Conservation (phyloP, 139 green algal genomes). For the Picochlorum sp. region DNA sequence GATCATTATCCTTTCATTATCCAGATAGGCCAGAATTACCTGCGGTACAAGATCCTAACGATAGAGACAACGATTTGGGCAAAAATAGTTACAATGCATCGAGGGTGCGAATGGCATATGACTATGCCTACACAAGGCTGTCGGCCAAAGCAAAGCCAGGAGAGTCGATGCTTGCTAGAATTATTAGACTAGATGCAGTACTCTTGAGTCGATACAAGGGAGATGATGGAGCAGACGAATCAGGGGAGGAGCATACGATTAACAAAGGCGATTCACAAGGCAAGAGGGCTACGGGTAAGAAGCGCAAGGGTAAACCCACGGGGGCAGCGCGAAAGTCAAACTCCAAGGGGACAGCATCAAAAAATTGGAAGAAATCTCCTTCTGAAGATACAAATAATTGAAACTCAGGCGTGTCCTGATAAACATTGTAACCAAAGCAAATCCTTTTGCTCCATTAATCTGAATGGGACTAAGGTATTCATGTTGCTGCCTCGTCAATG, state of each 20-base stretch:
- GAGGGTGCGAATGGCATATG: conserved; percentile 44
- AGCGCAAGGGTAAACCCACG: not conserved
- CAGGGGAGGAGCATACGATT: not conserved
- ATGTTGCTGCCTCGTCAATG: too few relatives aligned
- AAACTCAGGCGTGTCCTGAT: too few relatives aligned
- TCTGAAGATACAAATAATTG: too few relatives aligned
- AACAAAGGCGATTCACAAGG: not conserved
- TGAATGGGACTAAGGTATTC: too few relatives aligned
- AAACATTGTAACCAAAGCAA: too few relatives aligned
- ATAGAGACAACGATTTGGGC: conserved; percentile 61
- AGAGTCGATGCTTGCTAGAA: conserved; percentile 42
- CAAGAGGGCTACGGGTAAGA: not conserved
- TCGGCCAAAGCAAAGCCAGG: conserved; percentile 14
- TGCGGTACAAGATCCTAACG: conserved; percentile 72
- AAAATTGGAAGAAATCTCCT: too few relatives aligned
- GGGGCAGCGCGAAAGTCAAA: not conserved
- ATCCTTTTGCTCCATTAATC: too few relatives aligned
- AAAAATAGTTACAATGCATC: conserved; percentile 57
- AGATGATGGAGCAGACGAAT: not conserved
- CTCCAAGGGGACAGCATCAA: too few relatives aligned
- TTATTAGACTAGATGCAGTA: conserved; percentile 43
- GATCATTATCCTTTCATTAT: conserved; percentile 11
- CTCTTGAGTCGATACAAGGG: not conserved
- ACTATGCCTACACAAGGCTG: conserved; percentile 48
- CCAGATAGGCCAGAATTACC: conserved; percentile 54